phyloP scores from a whole-genome alignment of 768 basidiomycete species.

The Mycena epipterygia region DNA sequence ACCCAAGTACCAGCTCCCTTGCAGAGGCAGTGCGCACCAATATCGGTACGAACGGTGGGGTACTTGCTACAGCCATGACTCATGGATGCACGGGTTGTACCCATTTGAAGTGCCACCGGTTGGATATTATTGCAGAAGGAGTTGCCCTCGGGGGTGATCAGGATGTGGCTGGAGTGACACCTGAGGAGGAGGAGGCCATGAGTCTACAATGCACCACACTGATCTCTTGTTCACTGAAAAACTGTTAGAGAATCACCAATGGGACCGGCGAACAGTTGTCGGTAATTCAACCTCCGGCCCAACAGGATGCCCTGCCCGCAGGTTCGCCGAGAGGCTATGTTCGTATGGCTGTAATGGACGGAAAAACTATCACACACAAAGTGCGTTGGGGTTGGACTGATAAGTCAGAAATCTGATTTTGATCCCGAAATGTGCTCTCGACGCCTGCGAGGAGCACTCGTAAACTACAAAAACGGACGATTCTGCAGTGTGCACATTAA shows the following conservation, averaged over 20 bases:
- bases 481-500: slow-evolving; percentile 44
- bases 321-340: slow-evolving; percentile 37
- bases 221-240: neutral
- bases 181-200: neutral
- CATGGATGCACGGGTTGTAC: slow-evolving; percentile 19
- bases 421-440: slow-evolving; percentile 41
- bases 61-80: neutral
- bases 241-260: neutral
- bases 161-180: slow-evolving; percentile 9
- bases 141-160: neutral
- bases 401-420: neutral
- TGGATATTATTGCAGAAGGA: slow-evolving; percentile 1
- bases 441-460: slow-evolving; percentile 38
- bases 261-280: neutral
- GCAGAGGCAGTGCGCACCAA: slow-evolving; percentile 16
- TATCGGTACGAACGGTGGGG: slow-evolving; percentile 37
- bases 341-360: slow-evolving; percentile 51
- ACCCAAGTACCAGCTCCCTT: slow-evolving; percentile 33
- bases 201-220: neutral
- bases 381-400: slow-evolving; percentile 26
- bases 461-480: slow-evolving; percentile 47
- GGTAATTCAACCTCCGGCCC: slow-evolving; percentile 30
- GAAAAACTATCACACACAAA: slow-evolving; percentile 43
- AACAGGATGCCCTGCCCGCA: slow-evolving; percentile 24
- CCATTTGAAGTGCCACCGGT: slow-evolving; percentile 12